Evolutionary conservation across 768 basidiomycete genomes (phyloP).

Genomic region (Boletus reticuloceps): DNA sequence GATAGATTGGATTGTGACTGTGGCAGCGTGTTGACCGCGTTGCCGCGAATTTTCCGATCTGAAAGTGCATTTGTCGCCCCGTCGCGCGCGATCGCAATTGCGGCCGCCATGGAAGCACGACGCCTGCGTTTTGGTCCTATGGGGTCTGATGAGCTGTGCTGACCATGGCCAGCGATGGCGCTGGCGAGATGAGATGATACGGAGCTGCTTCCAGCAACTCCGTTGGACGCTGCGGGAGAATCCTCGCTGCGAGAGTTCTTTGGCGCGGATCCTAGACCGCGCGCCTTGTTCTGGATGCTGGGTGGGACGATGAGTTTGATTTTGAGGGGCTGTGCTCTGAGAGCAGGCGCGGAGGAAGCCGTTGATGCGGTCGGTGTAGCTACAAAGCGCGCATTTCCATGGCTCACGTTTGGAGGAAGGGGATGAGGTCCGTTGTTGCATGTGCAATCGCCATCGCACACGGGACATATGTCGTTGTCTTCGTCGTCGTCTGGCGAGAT

Average conservation of each 20-base stretch:
- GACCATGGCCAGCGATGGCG: slow-evolving; percentile 29
- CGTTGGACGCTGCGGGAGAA: slow-evolving; percentile 37
- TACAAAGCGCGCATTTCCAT: slow-evolving; percentile 39
- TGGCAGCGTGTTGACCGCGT: slow-evolving; percentile 35
- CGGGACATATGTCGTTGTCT: slow-evolving; percentile 84
- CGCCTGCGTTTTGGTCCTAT: slow-evolving; percentile 47
- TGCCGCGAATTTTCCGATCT: slow-evolving; percentile 25
- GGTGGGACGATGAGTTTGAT: slow-evolving; percentile 71
- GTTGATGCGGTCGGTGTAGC: slow-evolving; percentile 38
- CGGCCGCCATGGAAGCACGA: slow-evolving; percentile 51
- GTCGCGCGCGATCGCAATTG: slow-evolving; percentile 36
- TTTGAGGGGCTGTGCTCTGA: slow-evolving; percentile 47
- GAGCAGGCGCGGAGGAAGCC: slow-evolving; percentile 30
- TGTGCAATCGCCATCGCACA: slow-evolving; percentile 89
- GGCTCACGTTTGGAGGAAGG: slow-evolving; percentile 28
- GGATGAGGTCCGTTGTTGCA: slow-evolving; percentile 51
- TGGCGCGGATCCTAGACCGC: slow-evolving; percentile 20
- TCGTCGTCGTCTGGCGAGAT: slow-evolving; percentile 58
- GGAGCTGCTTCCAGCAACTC: slow-evolving; percentile 31
- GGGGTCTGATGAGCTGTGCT: slow-evolving; percentile 10
- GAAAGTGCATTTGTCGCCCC: slow-evolving; percentile 11
- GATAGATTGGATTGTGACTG: slow-evolving; percentile 36
- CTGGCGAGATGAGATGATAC: slow-evolving; percentile 6
- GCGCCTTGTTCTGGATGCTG: slow-evolving; percentile 47
- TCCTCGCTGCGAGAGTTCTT: slow-evolving; percentile 29